Percentiles rank a stretch among this genome's conserved stretches.
These are phyloP conservation scores for Sugiyamaella valdiviana DNA, from an alignment of 805 yeast species.

Conservation along the genomic window DNA sequence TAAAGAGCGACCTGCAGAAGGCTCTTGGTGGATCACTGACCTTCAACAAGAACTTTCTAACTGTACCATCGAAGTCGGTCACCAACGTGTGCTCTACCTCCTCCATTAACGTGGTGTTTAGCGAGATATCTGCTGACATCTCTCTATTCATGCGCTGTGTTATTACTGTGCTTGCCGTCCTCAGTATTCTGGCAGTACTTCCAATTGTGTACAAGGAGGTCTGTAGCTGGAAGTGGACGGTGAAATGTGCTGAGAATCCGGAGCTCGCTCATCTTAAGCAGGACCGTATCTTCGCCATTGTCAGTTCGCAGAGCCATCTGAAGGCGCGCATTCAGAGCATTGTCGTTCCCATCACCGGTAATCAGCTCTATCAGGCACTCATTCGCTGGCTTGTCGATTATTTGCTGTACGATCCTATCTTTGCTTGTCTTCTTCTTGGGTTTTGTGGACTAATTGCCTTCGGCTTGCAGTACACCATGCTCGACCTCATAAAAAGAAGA, in stretches of 20 bases:
- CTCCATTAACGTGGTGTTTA: neutral
- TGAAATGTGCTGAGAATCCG: neutral
- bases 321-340: neutral
- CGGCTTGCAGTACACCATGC: neutral
- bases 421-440: neutral
- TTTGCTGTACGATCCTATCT: neutral
- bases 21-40: neutral
- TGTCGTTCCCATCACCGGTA: no score
- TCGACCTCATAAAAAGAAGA: neutral
- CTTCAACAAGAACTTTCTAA: neutral
- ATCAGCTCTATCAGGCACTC: neutral
- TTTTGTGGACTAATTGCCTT: neutral
- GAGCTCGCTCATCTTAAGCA: neutral
- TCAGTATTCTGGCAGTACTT: neutral
- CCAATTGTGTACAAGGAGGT: neutral
- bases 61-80: neutral
- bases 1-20: conserved; percentile 30
- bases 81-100: neutral
- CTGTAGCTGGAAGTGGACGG: neutral
- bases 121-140: neutral
- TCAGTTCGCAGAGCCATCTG: neutral
- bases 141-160: neutral
- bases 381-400: neutral
- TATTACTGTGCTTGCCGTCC: neutral
- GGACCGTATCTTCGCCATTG: neutral